Base-by-base conservation (phyloP, 306 rosid genomes). In the Lathyrus oleraceus region DNA sequence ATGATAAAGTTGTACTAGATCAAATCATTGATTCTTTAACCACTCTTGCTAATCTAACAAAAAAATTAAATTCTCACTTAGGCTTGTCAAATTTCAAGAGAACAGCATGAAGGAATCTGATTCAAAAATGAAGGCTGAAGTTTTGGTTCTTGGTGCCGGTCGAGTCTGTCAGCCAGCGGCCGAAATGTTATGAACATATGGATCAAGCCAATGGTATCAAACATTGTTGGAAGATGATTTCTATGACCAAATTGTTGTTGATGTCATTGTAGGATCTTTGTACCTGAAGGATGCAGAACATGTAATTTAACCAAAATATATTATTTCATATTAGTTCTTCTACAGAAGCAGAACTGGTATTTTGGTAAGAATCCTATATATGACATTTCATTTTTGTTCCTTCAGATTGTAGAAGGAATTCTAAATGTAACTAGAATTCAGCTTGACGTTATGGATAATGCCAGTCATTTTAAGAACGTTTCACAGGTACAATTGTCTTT, bases 101-200 rank as follows among this genome's bases (percentile, higher is more conserved):
- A n/a, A n/a, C n/a, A n/a, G n/a, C n/a, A n/a, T n/a, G n/a, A n/a
- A n/a, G n/a, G n/a, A n/a, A n/a, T n/a, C n/a, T n/a, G n/a, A n/a
- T n/a, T n/a, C n/a, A n/a, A n/a, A n/a, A n/a, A n/a, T n/a, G 71
- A 90, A 88, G 87, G 73, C 81, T 30, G 76, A 81, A 23, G 90
- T 90, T 84, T 87, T 94, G 15, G 87, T 94, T 70, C 87, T 94
- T 69, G 98, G 98, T 30, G 98, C 97, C 7, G 98, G 98, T 19
- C 82, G 97, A 54, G 97, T 94, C 72, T 94, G 98, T 80, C 88
- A 79, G 74, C 98, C 98, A 48, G 97, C n/a, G n/a, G n/a, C n/a
- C n/a, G n/a, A n/a, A n/a, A n/a, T n/a, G n/a, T n/a, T n/a, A n/a
- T n/a, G n/a, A n/a, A n/a, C n/a, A n/a, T n/a, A n/a, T n/a, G n/a